A percentile compares a stretch with the other conserved stretches of the same genome.
phyloP scores from a whole-genome alignment of 73 alveolate genomes.

The Uronychia binucleata region DNA sequence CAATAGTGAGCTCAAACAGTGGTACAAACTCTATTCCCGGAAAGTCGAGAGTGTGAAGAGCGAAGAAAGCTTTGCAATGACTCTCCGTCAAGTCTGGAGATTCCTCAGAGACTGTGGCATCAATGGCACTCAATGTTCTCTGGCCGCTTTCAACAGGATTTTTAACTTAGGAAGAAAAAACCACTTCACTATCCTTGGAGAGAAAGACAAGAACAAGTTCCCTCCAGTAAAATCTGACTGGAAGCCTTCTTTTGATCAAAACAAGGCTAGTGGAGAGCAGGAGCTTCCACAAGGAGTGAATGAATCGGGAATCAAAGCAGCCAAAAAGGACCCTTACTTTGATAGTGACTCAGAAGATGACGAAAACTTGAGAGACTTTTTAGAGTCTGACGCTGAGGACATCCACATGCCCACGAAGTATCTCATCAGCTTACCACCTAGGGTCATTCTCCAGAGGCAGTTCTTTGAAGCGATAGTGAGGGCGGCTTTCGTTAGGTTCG shows the following conservation, averaged over 20 bases:
- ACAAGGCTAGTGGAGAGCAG: not conserved
- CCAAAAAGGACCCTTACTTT: not conserved
- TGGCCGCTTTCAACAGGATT: slow-evolving; percentile 86
- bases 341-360: slow-evolving; percentile 61
- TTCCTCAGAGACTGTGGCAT: slow-evolving; percentile 90
- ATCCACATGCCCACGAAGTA: slow-evolving; percentile 31
- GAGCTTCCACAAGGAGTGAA: too few species aligned
- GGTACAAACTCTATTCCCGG: slow-evolving; percentile 84
- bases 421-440: not conserved
- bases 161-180: slow-evolving; percentile 87
- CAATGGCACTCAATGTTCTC: slow-evolving; percentile 80
- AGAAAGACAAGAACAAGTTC: slow-evolving; percentile 59
- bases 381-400: slow-evolving; percentile 54
- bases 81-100: slow-evolving; percentile 85
- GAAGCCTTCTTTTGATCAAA: slow-evolving; percentile 9
- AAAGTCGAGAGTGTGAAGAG: slow-evolving; percentile 70
- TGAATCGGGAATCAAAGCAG: slow-evolving; percentile 7
- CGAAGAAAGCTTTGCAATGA: slow-evolving; percentile 80
- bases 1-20: slow-evolving; percentile 83
- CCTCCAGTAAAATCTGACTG: slow-evolving; percentile 29
- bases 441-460: slow-evolving; percentile 64
- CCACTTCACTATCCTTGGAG: slow-evolving; percentile 55
- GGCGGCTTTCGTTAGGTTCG: slow-evolving; percentile 76
- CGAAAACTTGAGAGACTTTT: slow-evolving; percentile 38
- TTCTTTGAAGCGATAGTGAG: slow-evolving; percentile 87